Evolutionary conservation across 2,329 filamentous ascomycete species (phyloP).

Genomic region (Cytospora chrysosperma): DNA sequence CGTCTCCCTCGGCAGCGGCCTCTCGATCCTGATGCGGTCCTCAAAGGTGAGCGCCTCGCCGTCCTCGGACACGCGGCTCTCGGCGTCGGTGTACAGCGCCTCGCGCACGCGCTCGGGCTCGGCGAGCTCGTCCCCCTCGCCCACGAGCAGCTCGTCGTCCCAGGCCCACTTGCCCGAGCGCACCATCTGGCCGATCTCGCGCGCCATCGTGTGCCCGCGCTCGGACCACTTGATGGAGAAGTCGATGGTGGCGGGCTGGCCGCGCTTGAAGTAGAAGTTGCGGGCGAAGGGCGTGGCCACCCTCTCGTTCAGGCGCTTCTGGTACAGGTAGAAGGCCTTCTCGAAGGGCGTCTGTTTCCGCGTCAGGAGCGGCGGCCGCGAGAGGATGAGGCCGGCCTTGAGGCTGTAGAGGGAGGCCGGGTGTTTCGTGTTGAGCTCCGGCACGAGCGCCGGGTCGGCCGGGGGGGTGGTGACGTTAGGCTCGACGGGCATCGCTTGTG

Average conservation of each 20-base stretch:
- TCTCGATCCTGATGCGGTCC: constrained; percentile 66
- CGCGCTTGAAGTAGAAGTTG: constrained; percentile 92
- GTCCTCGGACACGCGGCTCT: constrained; percentile 59
- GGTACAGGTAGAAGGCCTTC: constrained; percentile 92
- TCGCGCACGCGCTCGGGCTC: constrained; percentile 65
- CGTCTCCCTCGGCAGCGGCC: constrained; percentile 67
- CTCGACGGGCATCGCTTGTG: constrained; percentile 29
- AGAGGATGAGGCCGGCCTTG: constrained; percentile 73
- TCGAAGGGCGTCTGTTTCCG: constrained; percentile 84
- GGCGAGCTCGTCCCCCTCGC: constrained; percentile 69
- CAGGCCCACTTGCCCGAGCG: constrained; percentile 65
- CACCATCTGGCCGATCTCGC: constrained; percentile 83
- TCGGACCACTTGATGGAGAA: constrained; percentile 85
- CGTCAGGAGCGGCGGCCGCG: constrained; percentile 84
- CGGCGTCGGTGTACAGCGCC: constrained; percentile 72
- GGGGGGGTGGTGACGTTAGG: constrained; percentile 28
- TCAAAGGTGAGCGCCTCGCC: constrained; percentile 57
- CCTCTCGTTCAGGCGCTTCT: constrained; percentile 93
- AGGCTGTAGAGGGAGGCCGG: constrained; percentile 44
- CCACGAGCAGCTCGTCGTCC: constrained; percentile 87
- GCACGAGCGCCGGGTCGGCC: constrained; percentile 29
- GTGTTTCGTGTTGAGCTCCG: constrained; percentile 21
- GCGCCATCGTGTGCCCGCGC: constrained; percentile 69
- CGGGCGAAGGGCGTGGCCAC: constrained; percentile 82
- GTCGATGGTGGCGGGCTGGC: constrained; percentile 79